A percentile compares a stretch with the other conserved stretches of the same genome.
Conservation (phyloP, 108 stramenopile genomes). For the Cyclotella atomus region DNA sequence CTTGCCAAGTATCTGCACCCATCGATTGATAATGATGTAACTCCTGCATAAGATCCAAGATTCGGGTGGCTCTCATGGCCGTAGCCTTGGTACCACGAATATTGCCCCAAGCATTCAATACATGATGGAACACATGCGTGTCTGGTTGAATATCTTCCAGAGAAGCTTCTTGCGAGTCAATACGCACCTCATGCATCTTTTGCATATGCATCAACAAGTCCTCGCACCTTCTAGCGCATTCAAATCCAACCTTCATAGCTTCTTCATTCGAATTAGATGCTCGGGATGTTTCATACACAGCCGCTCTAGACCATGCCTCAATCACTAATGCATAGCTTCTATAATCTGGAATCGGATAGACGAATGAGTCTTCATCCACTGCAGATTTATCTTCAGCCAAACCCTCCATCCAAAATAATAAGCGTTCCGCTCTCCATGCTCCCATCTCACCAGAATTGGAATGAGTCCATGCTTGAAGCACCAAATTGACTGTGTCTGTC, state of each 20-base stretch:
- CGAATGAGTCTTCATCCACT: neutral
- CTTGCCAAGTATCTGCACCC: slow-evolving; percentile 30
- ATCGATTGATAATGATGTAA: slow-evolving; percentile 44
- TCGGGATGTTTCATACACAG: slow-evolving; percentile 24
- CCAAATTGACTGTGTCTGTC: slow-evolving; percentile 29
- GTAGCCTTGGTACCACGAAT: slow-evolving; percentile 45
- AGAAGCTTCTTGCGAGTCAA: slow-evolving; percentile 7
- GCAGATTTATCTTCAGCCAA: neutral
- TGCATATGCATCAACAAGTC: slow-evolving; percentile 48
- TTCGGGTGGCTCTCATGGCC: slow-evolving; percentile 34
- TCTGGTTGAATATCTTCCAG: slow-evolving; percentile 44
- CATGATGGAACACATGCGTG: slow-evolving; percentile 33
- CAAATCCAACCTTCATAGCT: slow-evolving; percentile 34
- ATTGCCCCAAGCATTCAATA: slow-evolving; percentile 30
- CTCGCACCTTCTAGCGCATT: slow-evolving; percentile 43
- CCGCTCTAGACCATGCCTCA: slow-evolving; percentile 44
- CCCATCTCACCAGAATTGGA: slow-evolving; percentile 34
- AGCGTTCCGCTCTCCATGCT: slow-evolving; percentile 32
- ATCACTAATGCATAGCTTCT: slow-evolving; percentile 34
- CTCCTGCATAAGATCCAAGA: slow-evolving; percentile 48
- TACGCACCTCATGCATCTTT: slow-evolving; percentile 17
- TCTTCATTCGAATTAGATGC: neutral
- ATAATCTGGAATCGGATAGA: slow-evolving; percentile 34
- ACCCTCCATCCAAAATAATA: slow-evolving; percentile 45
- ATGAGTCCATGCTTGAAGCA: slow-evolving; percentile 30